Conservation (phyloP, 345 rosid species). For the Eucalyptus sp. region DNA sequence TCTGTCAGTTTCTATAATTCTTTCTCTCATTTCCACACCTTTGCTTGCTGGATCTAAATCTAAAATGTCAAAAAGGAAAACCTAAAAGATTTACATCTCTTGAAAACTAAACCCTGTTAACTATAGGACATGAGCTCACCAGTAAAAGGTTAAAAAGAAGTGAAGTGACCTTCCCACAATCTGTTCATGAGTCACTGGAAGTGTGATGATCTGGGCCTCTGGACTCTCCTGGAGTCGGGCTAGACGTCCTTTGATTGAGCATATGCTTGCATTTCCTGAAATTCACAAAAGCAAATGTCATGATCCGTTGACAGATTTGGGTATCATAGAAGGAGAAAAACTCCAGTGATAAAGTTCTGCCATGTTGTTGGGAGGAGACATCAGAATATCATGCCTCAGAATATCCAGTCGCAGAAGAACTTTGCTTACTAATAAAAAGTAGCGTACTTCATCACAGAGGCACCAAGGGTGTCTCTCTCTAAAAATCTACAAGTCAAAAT, state of each 20-base stretch:
- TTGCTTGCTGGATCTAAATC: background rate
- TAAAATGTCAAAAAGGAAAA: background rate
- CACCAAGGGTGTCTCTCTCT: background rate
- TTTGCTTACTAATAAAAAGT: background rate
- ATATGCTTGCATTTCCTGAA: slow-evolving; percentile 30
- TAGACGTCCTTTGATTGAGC: slow-evolving; percentile 1
- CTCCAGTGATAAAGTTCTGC: background rate
- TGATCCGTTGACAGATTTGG: background rate
- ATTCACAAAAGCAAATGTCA: background rate
- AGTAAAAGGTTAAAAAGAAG: background rate
- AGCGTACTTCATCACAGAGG: background rate
- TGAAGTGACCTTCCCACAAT: background rate
- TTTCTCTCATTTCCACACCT: background rate
- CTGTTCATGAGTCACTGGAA: background rate
- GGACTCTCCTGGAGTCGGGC: background rate
- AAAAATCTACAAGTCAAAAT: background rate
- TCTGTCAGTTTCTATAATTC: background rate
- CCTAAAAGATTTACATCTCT: background rate
- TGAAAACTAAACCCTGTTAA: background rate
- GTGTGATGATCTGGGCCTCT: background rate
- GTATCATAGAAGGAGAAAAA: background rate
- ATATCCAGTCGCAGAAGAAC: background rate
- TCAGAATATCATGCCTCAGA: background rate
- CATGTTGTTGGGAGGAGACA: background rate
- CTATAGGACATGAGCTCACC: background rate